Base-by-base conservation (phyloP, 129 eudicot genomes). In the Centella asiatica region DNA sequence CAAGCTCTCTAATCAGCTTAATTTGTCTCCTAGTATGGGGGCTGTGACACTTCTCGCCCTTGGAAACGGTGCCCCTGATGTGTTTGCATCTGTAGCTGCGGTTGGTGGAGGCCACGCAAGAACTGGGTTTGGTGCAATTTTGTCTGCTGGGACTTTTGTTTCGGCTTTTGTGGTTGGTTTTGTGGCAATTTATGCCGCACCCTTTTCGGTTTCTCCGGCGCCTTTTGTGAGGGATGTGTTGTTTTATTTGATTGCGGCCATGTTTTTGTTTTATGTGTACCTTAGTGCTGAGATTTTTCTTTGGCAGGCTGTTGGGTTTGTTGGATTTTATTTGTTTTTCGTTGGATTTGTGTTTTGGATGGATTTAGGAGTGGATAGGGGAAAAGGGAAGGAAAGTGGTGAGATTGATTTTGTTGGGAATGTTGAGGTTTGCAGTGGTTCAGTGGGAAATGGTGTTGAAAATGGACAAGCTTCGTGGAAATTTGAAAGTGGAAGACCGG, bases 61-160 rank as follows among this genome's bases (percentile, higher is more conserved):
- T 9, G 98, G 98, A 0, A 92, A 87, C 67, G 98, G 98, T 6
- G 95, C 98, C 0, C 98, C 98, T 0, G 98, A 92, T 57, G 95
- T 92, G 10, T 92, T 92, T 52, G 81, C 98, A 0, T 87, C 95
- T 1, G 79, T 84, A 14, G 95, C 98, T 12, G 95, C 98, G 10
- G 90, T 90, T 2, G 70, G 90, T 6, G 80, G 73, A 1, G 95
- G 95, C 1, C 83, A 84, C 26, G 74, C 94, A 0, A 47, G 94
- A 0, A 92, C 95, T 13, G 98, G 94, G 14, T 84, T 92, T 52
- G 98, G 94, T 0, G 95, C 95, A 1, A 92, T 87, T 55, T 45
- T 92, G 48, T 92, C 98, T 0, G 95, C 95, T 0, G 98, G 98
- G 57, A 66, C 94, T 0, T 92, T 92, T 50, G 98, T 92, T 19